Evolutionary conservation across 805 yeast genomes (phyloP), one percentile per base, ranked within the genome.

Genomic region (Myxozyma neotropica): DNA sequence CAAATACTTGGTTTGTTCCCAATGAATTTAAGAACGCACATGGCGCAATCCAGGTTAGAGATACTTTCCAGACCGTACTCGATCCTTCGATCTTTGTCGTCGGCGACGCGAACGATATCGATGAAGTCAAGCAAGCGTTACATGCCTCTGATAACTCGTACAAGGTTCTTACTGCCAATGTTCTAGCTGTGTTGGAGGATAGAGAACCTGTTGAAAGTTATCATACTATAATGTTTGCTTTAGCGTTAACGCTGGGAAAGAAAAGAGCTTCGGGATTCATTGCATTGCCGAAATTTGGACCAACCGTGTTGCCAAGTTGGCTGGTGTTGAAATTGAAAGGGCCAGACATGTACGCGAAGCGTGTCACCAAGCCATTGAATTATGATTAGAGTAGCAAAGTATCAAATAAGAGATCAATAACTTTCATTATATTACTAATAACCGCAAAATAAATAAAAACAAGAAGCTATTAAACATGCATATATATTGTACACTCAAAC

Each of bases 41-140:
- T 17, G 53, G 48, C 38, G n/a, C 43, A 19, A 29, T 55, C 19
- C 40, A 39, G 24, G 58, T 46, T 10, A 4, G 12, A 27, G 36
- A 36, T 7, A 55, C 53, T 7, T 46, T 55, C 27, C 48, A 55
- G 24, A 36, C 36, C 35, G 17, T 23, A 12, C 19, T 31, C 6
- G 47, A 29, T 15, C 48, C 52, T 10, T 6, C 13, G 42, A 50
- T 57, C 8, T 57, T 57, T 24, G 52, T 50, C 19, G 23, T 57
- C 46, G 63, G 63, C n/a, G 63, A 59, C 47, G 48, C 53, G 17
- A 55, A 36, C 43, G 51, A 55, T 26, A 36, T 59, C 23, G 15
- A 13, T 15, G 63, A 59, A 47, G 42, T 15, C 35, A 55, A 55
- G 42, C 56, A 51, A 38, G 57, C 59, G 8, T n/a, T 44, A 27